A percentile compares a stretch with the other conserved stretches of the same genome.
These are phyloP conservation scores for Protea cynaroides DNA, from an alignment of 164 flowering plant genomes.

Conservation along the genomic window DNA sequence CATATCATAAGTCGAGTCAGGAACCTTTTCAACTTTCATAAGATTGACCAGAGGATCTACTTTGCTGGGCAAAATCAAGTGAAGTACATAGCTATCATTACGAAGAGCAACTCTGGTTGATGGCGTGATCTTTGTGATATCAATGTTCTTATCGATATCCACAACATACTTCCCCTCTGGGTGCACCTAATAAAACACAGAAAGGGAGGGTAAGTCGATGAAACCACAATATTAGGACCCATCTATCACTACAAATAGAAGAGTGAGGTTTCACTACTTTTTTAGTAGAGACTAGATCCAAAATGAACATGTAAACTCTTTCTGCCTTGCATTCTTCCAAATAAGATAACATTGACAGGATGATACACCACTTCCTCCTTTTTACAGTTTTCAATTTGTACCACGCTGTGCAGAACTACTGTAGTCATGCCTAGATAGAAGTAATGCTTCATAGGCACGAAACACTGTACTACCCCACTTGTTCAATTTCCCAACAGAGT, in stretches of 20 bases:
- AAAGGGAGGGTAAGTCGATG: not conserved
- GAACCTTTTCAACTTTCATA: conserved; percentile 98
- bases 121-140: conserved; percentile 92
- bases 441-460: too few relatives aligned
- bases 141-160: conserved; percentile 89
- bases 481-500: too few relatives aligned
- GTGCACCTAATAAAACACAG: conserved; percentile 55
- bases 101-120: conserved; percentile 95
- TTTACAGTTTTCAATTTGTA: too few relatives aligned
- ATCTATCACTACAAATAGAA: not conserved
- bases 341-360: not conserved
- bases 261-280: not conserved
- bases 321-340: not conserved
- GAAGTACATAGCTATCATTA: conserved; percentile 95
- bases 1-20: conserved; percentile 98
- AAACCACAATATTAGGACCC: not conserved
- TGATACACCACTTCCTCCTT: too few relatives aligned
- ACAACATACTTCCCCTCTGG: conserved; percentile 99
- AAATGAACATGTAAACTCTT: not conserved
- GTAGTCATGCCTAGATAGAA: too few relatives aligned
- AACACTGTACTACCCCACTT: too few relatives aligned
- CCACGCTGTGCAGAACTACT: too few relatives aligned
- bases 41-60: conserved; percentile 97
- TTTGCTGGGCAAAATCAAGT: conserved; percentile 91
- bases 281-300: not conserved